These are phyloP conservation scores for Podosphaera xanthii DNA, from an alignment of 2,329 filamentous ascomycete species.

Conservation along the genomic window DNA sequence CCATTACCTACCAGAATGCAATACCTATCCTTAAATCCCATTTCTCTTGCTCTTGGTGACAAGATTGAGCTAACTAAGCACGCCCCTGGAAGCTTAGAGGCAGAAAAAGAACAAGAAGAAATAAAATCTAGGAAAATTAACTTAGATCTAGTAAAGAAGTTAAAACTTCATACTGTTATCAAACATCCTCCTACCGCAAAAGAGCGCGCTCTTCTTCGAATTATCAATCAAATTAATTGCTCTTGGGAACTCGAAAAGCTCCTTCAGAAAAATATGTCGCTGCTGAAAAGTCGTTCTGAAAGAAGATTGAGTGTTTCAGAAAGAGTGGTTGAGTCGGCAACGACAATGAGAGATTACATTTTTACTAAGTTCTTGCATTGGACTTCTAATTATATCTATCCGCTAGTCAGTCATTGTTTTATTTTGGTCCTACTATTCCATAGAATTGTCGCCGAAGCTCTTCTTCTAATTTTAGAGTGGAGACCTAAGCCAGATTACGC, in stretches of 20 bases:
- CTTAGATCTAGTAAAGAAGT: constrained; percentile 54
- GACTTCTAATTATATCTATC: constrained; percentile 54
- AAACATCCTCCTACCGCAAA: constrained; percentile 57
- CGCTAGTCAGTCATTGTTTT: constrained; percentile 48
- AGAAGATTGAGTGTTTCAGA: constrained; percentile 82
- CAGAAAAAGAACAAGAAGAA: constrained; percentile 47
- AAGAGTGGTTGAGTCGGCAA: constrained; percentile 79
- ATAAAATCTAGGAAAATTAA: constrained; percentile 33
- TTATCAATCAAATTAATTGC: constrained; percentile 90
- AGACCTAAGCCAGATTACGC: constrained; percentile 53
- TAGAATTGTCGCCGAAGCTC: constrained; percentile 55
- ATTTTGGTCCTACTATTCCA: constrained; percentile 61
- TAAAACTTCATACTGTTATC: constrained; percentile 69
- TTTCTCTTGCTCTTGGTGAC: constrained; percentile 64
- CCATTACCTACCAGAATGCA: constrained; percentile 80
- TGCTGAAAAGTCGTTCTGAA: constrained; percentile 61
- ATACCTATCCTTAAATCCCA: constrained; percentile 79
- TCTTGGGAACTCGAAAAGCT: constrained; percentile 71
- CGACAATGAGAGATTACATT: constrained; percentile 58
- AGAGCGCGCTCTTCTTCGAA: constrained; percentile 55
- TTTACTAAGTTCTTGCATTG: constrained; percentile 46
- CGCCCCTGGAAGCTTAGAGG: constrained; percentile 36
- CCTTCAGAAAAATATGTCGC: constrained; percentile 71
- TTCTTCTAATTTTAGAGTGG: constrained; percentile 68
- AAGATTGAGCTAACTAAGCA: constrained; percentile 25